Evolutionary conservation across 139 green algal genomes (phyloP).

Genomic region (Chlamydomonas schloesseri): DNA sequence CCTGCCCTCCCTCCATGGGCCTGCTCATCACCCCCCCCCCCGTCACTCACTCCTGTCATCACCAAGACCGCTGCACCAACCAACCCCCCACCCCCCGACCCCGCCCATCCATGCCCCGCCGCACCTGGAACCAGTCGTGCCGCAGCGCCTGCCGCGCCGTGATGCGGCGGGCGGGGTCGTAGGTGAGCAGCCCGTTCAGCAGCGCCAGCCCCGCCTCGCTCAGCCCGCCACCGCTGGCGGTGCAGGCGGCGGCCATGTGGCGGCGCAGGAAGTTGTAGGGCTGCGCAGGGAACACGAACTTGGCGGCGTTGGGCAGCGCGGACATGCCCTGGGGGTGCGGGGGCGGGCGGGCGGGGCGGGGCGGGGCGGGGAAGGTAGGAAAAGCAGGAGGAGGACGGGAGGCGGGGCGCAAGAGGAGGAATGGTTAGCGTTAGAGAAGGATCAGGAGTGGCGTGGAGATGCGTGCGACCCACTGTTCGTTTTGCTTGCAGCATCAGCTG

Average conservation of each 20-base stretch:
- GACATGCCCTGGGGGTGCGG: slow-evolving; percentile 55
- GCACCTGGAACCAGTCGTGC: slow-evolving; percentile 70
- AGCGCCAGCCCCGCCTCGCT: slow-evolving; percentile 62
- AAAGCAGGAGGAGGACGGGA: background rate
- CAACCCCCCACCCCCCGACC: too few relatives aligned
- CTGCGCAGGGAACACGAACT: slow-evolving; percentile 71
- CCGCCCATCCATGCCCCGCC: background rate
- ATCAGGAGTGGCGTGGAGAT: too few relatives aligned
- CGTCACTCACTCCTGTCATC: too few relatives aligned
- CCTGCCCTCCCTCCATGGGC: too few relatives aligned
- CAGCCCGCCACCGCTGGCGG: slow-evolving; percentile 26
- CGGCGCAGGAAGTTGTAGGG: slow-evolving; percentile 79
- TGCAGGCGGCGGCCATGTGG: slow-evolving; percentile 32
- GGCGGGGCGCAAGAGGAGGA: background rate
- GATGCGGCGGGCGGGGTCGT: slow-evolving; percentile 65
- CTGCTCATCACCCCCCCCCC: too few relatives aligned
- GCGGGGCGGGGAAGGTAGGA: background rate
- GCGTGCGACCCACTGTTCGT: too few relatives aligned
- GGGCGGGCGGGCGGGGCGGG: background rate
- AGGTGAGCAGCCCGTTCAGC: slow-evolving; percentile 72
- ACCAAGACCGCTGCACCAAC: too few relatives aligned
- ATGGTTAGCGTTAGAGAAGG: background rate
- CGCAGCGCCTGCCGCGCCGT: slow-evolving; percentile 63
- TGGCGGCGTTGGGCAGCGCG: slow-evolving; percentile 44
- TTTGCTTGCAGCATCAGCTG: too few relatives aligned